A percentile compares a stretch with the other conserved stretches of the same genome.
Conservation (phyloP, 108 stramenopile genomes). For the Skeletonema grethae region DNA sequence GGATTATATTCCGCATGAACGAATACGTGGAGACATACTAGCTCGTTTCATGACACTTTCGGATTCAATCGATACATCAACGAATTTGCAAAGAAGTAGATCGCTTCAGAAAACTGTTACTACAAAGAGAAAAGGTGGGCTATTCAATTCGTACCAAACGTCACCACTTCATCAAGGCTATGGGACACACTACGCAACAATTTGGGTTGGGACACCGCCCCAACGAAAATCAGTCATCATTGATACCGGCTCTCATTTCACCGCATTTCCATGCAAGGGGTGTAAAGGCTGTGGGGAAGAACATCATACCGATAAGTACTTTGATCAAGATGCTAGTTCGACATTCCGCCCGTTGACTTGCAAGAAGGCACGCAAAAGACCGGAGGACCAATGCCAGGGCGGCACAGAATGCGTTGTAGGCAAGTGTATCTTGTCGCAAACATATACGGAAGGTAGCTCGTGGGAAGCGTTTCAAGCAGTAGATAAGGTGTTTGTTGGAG, state of each 20-base stretch:
- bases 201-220: constrained; percentile 91
- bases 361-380: neutral
- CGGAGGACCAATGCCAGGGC: constrained; percentile 47
- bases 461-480: constrained; percentile 75
- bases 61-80: neutral
- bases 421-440: constrained; percentile 61
- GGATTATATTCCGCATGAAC: neutral
- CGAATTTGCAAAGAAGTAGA: neutral
- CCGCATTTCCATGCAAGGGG: constrained; percentile 91
- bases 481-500: constrained; percentile 73
- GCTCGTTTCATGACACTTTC: constrained; percentile 20
- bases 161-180: constrained; percentile 73
- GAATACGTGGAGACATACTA: neutral
- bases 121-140: constrained; percentile 17
- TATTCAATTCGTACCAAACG: constrained; percentile 43
- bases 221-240: constrained; percentile 95
- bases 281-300: constrained; percentile 81
- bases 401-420: constrained; percentile 46
- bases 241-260: constrained; percentile 93
- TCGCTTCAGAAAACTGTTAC: constrained; percentile 3
- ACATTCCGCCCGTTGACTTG: constrained; percentile 68
- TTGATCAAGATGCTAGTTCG: constrained; percentile 57
- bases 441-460: constrained; percentile 80
- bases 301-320: constrained; percentile 94
- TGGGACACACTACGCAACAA: constrained; percentile 92